These are phyloP conservation scores for Agaricus sinodeliciosus DNA, from an alignment of 768 basidiomycete species.

Conservation along the genomic window DNA sequence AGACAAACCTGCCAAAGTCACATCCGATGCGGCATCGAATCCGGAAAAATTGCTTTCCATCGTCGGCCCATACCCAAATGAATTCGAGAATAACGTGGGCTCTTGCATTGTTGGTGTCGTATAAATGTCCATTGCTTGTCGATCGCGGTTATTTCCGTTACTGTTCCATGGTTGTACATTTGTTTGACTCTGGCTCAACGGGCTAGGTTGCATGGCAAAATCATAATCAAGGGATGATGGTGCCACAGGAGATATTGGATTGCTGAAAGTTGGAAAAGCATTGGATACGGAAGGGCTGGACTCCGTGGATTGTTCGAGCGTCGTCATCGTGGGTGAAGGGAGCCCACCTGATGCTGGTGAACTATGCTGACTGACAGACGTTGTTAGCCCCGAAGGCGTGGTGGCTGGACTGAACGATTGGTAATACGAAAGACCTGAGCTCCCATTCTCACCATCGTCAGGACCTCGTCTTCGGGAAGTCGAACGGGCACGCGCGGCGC, in stretches of 20 bases:
- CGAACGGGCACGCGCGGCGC: conserved; percentile 66
- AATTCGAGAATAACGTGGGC: conserved; percentile 35
- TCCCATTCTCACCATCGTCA: conserved; percentile 52
- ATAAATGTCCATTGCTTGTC: conserved; percentile 33
- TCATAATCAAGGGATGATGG: conserved; percentile 54
- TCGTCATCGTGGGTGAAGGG: conserved; percentile 61
- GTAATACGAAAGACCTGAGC: conserved; percentile 34
- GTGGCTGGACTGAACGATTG: conserved; percentile 52
- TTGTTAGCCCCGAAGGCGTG: conserved; percentile 17
- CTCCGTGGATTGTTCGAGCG: conserved; percentile 36
- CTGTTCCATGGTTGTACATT: conserved; percentile 41
- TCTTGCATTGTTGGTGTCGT: conserved; percentile 32
- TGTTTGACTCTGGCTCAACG: conserved; percentile 31
- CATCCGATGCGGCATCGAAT: conserved; percentile 33
- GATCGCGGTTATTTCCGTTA: conserved; percentile 24
- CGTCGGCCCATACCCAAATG: conserved; percentile 36
- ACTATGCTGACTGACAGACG: conserved; percentile 56
- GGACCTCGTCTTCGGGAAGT: conserved; percentile 68
- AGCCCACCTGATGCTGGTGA: conserved; percentile 69
- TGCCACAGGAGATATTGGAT: conserved; percentile 47
- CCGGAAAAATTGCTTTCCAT: conserved; percentile 34
- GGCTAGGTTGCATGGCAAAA: conserved; percentile 34
- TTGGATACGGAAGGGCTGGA: conserved; percentile 48
- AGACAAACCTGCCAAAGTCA: conserved; percentile 38
- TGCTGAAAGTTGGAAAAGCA: conserved; percentile 36